phyloP scores from a whole-genome alignment of 2,329 filamentous ascomycete genomes.

The Colletotrichum gloeosporioides region DNA sequence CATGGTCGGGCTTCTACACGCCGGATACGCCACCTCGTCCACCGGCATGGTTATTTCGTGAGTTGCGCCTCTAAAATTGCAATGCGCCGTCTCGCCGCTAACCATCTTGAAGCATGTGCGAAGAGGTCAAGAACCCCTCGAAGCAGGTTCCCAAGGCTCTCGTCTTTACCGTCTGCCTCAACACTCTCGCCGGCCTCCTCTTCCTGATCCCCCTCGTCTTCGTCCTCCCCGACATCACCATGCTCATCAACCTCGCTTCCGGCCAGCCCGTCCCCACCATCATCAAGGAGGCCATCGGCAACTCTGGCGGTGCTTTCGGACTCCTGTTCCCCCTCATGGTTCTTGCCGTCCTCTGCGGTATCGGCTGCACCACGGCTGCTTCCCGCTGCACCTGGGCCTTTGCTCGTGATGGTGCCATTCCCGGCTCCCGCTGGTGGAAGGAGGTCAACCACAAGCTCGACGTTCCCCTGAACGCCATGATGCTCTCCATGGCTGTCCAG shows the following conservation, averaged over 20 bases:
- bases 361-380: constrained; percentile 72
- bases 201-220: constrained; percentile 74
- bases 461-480: constrained; percentile 74
- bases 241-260: constrained; percentile 56
- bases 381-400: constrained; percentile 75
- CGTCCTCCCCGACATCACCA: constrained; percentile 67
- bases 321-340: constrained; percentile 70
- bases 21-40: constrained; percentile 75
- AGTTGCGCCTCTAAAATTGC: constrained; percentile 35
- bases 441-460: constrained; percentile 66
- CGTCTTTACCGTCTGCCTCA: constrained; percentile 71
- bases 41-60: constrained; percentile 83
- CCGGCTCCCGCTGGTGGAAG: constrained; percentile 66
- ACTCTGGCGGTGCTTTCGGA: constrained; percentile 64
- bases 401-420: constrained; percentile 72
- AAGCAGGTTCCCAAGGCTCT: constrained; percentile 76
- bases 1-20: constrained; percentile 74
- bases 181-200: constrained; percentile 69
- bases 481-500: constrained; percentile 71
- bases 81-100: constrained; percentile 1
- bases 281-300: constrained; percentile 66
- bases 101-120: constrained; percentile 65
- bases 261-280: constrained; percentile 71
- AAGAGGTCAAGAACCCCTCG: constrained; percentile 71
- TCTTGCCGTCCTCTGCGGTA: constrained; percentile 70